Base-by-base conservation (phyloP, 108 stramenopile species). In the Nitzschia palea region DNA sequence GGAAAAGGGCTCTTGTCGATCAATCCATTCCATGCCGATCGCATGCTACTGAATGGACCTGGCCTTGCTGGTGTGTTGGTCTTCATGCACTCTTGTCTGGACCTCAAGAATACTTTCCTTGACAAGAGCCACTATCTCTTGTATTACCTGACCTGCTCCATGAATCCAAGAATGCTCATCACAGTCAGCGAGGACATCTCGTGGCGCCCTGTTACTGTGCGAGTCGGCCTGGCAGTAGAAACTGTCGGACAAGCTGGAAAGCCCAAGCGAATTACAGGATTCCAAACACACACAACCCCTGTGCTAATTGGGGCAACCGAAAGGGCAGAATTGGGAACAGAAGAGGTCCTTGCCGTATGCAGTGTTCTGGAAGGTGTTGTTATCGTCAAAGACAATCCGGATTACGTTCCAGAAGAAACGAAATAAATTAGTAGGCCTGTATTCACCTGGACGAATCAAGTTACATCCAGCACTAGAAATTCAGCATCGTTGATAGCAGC, bases 181-280 rank as follows among this genome's bases (percentile, higher is more conserved):
- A 98, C 99, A 44, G 96, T 98, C 29, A 94, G 95, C 67, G 95
- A 93, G 55, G 80, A 88, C 50, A 70, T 95, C 36, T 72, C 90
- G 32, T 89, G 85, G 82, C 73, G 90, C 54, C 90, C 90, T 20
- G 94, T 96, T 23, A 97, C 96, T 23, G 98, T 97, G 26, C 96
- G 99, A 26, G 98, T 99, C 25, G 99, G 99, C 32, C 96, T 96
- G 74, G 98, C 98, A 5, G 98, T 99, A 3, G 99, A 99, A 68
- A 99, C 98, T 18, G 99, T 99, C n/a, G 99, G 99, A 18, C 98
- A 99, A 80, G 98, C 99, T 14, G 99, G 99, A 61, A 95, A 96
- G 62, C 99, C 99, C 30, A 99, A 98, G 84, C 96, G 96, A 42
- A 99, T 99, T 57, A 99, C 99, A 32, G 99, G 99, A 58, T 99